Evolutionary conservation across 495 filamentous ascomycete species (phyloP).

Genomic region (Neohortaea acidophila): DNA sequence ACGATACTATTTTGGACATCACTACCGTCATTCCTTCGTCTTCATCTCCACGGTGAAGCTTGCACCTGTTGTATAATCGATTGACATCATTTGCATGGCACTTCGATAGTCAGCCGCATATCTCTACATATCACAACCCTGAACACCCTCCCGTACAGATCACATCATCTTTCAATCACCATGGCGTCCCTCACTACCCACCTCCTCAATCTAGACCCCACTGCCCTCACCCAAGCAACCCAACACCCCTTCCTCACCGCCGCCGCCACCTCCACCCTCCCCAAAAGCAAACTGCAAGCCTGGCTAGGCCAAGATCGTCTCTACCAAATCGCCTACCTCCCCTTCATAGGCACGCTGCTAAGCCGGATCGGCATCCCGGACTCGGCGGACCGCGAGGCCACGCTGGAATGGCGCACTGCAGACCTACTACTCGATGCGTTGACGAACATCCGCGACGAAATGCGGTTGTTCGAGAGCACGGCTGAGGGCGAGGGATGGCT

Average conservation of each 20-base stretch:
- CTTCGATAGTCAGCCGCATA: too few relatives aligned
- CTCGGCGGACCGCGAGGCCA: slow-evolving; percentile 3
- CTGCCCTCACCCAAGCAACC: slow-evolving; percentile 10
- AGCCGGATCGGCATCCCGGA: slow-evolving; percentile 6
- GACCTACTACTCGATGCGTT: slow-evolving; percentile 13
- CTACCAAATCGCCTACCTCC: slow-evolving; percentile 11
- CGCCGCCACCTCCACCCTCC: slow-evolving; percentile 10
- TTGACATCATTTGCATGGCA: too few relatives aligned
- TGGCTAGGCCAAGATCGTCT: slow-evolving; percentile 17
- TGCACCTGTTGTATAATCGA: too few relatives aligned
- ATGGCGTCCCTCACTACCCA: slow-evolving; percentile 15
- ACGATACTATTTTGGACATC: too few relatives aligned
- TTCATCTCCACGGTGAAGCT: too few relatives aligned
- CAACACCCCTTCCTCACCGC: slow-evolving; percentile 16
- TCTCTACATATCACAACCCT: too few relatives aligned
- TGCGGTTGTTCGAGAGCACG: slow-evolving; percentile 13
- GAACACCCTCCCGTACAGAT: too few relatives aligned
- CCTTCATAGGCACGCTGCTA: slow-evolving; percentile 14
- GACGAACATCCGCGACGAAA: slow-evolving; percentile 10
- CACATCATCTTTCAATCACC: too few relatives aligned
- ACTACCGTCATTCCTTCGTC: too few relatives aligned
- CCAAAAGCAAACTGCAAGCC: slow-evolving; percentile 3
- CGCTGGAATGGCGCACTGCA: slow-evolving; percentile 10
- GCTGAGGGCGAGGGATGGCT: slow-evolving; percentile 12
- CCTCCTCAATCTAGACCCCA: slow-evolving; percentile 8